Evolutionary conservation across 1,139 yeast genomes (phyloP), one percentile per base, ranked within the genome.

Genomic region (Wickerhamomyces sp.): DNA sequence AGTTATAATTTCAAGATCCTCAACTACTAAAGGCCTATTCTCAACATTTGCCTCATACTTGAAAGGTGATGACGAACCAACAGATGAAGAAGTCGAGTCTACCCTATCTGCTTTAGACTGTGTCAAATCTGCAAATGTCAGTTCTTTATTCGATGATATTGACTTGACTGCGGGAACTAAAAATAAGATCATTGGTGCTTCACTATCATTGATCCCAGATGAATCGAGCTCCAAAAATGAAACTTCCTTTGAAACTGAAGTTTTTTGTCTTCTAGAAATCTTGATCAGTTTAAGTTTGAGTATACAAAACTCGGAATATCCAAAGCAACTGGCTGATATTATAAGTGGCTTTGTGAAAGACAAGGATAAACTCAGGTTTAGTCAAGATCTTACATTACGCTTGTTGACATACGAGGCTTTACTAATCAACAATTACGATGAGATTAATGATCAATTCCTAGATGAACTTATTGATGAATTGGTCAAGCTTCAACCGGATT

Each of bases 21-120:
- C 78, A 42, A 71, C 77, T 20, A 74, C 71, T 18, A 84, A 79
- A 52, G 95, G 97, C 2, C 59, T 94, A 19, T 76, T 94, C 43
- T 86, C 96, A 1, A 85, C 97, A 0, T 81, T 94, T 51, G 89
- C 97, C 1, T 88, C 96, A 0, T 90, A 89, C 55, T 73, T 94
- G 60, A 86, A 94, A 49, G 94, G 97, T 14, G 97, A 89, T 51
- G 95, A 86, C 7, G 97, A 90, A 58, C 98, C 98, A 4, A 76
- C 94, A 1, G 95, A 85, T 42, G 95, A 85, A 52, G 97, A 90
- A 54, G 81, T 94, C 36, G 96, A 89, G 46, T 76, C 88, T 2
- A 85, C 97, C 0, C 62, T 84, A 19, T 81, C 89, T 5, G 83
- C 96, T 0, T 65, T 84, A 41, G 96, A 90, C 50, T 90, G 97